Evolutionary conservation across 257 asterid genomes (phyloP).

Genomic region (Henckelia pumila): DNA sequence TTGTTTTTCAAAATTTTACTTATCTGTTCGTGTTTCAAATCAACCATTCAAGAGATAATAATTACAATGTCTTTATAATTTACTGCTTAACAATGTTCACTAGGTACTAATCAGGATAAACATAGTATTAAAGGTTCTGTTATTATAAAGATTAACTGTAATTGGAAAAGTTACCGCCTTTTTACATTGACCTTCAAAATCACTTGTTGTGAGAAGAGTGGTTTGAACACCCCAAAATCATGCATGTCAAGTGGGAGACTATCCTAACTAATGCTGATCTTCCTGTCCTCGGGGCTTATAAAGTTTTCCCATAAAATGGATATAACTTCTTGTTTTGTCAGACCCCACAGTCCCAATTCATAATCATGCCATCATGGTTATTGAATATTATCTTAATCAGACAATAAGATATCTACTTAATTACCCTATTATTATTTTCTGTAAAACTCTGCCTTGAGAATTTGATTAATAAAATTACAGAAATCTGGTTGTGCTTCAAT

Average conservation of each 20-base stretch:
- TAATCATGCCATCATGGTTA: neutral
- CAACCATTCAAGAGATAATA: too few species aligned
- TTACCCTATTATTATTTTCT: neutral
- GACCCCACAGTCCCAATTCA: too few species aligned
- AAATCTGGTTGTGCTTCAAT: neutral
- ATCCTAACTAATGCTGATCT: neutral
- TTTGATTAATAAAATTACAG: neutral
- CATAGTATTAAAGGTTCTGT: conserved; percentile 5
- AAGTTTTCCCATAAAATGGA: neutral
- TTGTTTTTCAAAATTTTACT: too few species aligned
- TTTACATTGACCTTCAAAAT: conserved; percentile 14
- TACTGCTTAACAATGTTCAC: neutral
- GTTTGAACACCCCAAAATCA: conserved; percentile 8
- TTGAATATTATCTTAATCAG: neutral
- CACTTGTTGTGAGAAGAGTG: conserved; percentile 11
- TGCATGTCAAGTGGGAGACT: conserved; percentile 2
- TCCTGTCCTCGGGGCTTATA: neutral
- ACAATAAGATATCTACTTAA: too few species aligned
- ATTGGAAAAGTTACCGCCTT: too few species aligned
- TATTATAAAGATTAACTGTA: conserved; percentile 3
- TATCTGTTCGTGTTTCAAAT: too few species aligned
- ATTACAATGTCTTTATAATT: neutral
- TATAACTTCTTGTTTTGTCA: neutral
- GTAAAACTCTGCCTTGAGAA: neutral
- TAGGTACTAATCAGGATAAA: neutral